These are phyloP conservation scores for Cajanus cajan DNA, from an alignment of 306 rosid species.

Conservation along the genomic window DNA sequence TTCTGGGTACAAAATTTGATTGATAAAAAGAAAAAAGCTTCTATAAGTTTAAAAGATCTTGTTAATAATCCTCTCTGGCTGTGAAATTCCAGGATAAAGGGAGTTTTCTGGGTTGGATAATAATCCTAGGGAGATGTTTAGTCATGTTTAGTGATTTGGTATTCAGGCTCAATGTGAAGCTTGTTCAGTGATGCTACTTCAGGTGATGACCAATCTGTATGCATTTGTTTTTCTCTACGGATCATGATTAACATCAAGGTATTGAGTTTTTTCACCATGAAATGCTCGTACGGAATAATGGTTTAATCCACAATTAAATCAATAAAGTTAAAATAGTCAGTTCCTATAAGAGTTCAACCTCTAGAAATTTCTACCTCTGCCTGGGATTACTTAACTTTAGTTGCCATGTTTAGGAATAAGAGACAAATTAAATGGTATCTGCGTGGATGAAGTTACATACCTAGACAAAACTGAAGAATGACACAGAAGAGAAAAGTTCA, in stretches of 20 bases:
- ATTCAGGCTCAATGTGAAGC: neutral
- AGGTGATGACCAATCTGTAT: too few relatives aligned
- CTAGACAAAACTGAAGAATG: neutral
- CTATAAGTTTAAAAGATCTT: neutral
- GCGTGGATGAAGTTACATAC: neutral
- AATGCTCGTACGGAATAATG: too few relatives aligned
- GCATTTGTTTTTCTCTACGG: too few relatives aligned
- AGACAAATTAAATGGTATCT: neutral
- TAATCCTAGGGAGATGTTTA: neutral
- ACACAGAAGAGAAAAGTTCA: too few relatives aligned
- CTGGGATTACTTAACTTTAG: neutral
- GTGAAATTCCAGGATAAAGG: neutral
- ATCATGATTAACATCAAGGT: too few relatives aligned
- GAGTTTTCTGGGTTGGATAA: neutral
- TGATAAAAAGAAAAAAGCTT: too few relatives aligned
- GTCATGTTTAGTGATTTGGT: neutral
- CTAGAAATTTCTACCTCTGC: neutral
- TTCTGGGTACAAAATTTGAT: too few relatives aligned
- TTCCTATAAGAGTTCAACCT: neutral
- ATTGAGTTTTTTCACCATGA: neutral
- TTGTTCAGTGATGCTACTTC: neutral
- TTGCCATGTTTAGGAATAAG: neutral
- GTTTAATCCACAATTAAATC: too few relatives aligned
- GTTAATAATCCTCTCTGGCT: neutral
- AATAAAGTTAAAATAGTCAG: neutral